Evolutionary conservation across 2,329 filamentous ascomycete genomes (phyloP).

Genomic region (Scytalidium sp.): DNA sequence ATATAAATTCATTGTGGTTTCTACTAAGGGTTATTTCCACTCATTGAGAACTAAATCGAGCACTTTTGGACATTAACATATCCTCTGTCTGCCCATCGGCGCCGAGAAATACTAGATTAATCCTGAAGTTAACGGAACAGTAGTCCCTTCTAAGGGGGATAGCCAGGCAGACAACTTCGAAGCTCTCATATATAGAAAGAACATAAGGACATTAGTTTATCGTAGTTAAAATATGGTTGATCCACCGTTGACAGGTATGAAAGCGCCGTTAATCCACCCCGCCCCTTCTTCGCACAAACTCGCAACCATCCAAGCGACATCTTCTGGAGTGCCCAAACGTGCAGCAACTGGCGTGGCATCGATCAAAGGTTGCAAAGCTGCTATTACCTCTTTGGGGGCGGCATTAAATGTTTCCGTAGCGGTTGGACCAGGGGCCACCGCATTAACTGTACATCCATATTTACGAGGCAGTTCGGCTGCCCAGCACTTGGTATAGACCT

Average conservation of each 20-base stretch:
- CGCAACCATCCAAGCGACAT: constrained; percentile 44
- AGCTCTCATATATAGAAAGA: no score
- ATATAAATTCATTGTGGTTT: no score
- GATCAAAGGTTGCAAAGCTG: constrained; percentile 36
- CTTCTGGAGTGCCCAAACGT: constrained; percentile 40
- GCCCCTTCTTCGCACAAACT: constrained; percentile 42
- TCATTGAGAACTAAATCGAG: no score
- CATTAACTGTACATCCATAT: constrained; percentile 44
- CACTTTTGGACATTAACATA: no score
- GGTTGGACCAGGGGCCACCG: constrained; percentile 41
- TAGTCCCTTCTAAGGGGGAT: no score
- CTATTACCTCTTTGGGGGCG: constrained; percentile 37
- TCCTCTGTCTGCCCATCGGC: no score
- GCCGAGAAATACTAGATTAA: no score
- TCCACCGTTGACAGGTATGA: constrained; percentile 33
- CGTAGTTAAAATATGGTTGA: no score
- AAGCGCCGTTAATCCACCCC: constrained; percentile 44
- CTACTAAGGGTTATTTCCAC: no score
- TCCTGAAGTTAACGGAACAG: no score
- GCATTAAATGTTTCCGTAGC: constrained; percentile 33
- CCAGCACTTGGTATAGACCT: constrained; percentile 43
- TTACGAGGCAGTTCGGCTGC: constrained; percentile 37
- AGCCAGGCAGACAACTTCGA: no score
- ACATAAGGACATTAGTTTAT: no score
- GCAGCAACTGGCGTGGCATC: constrained; percentile 39